Conservation (phyloP, 345 rosid species). For the Trapa bicornis region DNA sequence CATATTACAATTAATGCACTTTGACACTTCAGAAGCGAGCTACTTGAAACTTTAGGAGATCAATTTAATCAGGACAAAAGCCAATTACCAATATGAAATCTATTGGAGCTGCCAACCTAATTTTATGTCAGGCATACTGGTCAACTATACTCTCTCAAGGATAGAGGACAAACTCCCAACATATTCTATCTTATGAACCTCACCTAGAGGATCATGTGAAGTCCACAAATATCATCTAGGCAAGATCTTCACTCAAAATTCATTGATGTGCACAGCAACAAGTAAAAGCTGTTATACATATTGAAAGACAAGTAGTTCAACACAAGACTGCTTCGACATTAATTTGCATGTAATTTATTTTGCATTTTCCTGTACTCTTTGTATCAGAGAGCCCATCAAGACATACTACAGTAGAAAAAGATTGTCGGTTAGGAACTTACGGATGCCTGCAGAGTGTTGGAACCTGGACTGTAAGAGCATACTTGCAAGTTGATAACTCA, state of each 20-base stretch:
- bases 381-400: neutral
- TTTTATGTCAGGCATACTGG: neutral
- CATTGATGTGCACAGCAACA: constrained; percentile 1
- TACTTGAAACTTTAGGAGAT: neutral
- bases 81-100: neutral
- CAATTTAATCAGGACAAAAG: neutral
- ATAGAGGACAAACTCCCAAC: neutral
- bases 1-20: neutral
- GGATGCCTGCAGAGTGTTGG: constrained; percentile 89
- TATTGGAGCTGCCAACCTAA: neutral
- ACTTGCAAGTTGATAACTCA: constrained; percentile 92
- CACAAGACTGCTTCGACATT: neutral
- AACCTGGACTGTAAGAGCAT: constrained; percentile 69
- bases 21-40: neutral
- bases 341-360: neutral
- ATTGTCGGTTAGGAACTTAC: constrained; percentile 29
- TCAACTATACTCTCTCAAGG: neutral
- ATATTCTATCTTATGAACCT: neutral
- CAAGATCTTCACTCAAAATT: neutral
- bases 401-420: neutral
- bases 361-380: neutral
- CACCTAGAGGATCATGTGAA: neutral
- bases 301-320: neutral
- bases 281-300: neutral
- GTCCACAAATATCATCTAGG: too few species aligned